phyloP scores from a whole-genome alignment of 2,329 filamentous ascomycete genomes.

The Cladosporium cucumerinum region DNA sequence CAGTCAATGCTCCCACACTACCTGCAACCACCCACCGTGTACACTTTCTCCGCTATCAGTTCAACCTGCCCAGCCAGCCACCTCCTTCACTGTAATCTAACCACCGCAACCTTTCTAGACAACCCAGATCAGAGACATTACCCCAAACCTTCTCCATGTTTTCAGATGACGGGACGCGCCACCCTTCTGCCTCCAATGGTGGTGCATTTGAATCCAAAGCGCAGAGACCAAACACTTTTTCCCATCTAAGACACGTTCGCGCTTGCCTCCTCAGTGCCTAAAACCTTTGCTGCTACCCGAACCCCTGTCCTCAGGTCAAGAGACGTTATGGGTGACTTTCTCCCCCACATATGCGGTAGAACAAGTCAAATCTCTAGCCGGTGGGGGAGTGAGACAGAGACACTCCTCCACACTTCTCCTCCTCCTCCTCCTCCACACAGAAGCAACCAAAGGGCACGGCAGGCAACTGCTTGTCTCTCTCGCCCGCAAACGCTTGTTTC shows the following conservation, averaged over 20 bases:
- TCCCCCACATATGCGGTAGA: background rate
- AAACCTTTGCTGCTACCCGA: background rate
- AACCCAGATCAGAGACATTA: too few relatives aligned
- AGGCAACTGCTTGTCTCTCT: too few relatives aligned
- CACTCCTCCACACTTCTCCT: too few relatives aligned
- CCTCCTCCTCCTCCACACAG: background rate
- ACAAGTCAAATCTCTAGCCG: background rate
- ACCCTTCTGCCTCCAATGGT: background rate
- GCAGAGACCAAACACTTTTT: background rate
- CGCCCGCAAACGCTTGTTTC: background rate
- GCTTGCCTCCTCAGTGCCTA: background rate
- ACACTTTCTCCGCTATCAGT: background rate
- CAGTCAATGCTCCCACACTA: background rate
- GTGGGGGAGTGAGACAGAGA: background rate
- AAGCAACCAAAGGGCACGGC: background rate
- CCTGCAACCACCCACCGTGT: background rate
- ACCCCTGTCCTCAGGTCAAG: background rate
- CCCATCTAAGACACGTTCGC: background rate
- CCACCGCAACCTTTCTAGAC: background rate
- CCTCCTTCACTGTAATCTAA: background rate
- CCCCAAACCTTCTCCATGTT: slow-evolving; percentile 1
- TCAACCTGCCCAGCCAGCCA: background rate
- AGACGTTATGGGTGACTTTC: background rate
- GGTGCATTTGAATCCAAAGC: background rate
- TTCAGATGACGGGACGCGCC: background rate